Evolutionary conservation across 352 stramenopile species (phyloP).

Genomic region (Phytophthora foliorum): DNA sequence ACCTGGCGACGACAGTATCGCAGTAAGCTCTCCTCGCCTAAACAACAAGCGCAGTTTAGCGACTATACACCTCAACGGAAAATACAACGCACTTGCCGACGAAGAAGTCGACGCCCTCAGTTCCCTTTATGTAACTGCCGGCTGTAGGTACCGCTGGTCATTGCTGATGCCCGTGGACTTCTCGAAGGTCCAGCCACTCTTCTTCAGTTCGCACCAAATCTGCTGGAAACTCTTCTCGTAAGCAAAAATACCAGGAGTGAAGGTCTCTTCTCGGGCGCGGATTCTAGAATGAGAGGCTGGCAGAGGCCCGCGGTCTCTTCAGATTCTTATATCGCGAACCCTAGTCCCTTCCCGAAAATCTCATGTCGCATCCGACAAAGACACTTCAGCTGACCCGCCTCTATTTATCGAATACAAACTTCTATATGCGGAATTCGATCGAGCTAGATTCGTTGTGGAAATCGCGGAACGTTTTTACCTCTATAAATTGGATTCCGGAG

Average conservation of each 20-base stretch:
- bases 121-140: conserved; percentile 12
- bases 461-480: neutral
- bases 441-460: neutral
- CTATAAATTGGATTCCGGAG: conserved; percentile 19
- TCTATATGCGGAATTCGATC: conserved; percentile 13
- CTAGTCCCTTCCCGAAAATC: conserved; percentile 1
- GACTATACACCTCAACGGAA: no score
- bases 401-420: conserved; percentile 19
- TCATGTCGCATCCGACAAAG: conserved; percentile 13
- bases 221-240: no score
- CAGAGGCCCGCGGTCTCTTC: neutral
- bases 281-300: conserved; percentile 6
- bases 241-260: conserved; percentile 7
- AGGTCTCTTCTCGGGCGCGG: neutral
- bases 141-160: conserved; percentile 3
- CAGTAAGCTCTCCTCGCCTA: no score
- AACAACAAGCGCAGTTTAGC: no score
- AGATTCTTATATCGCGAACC: conserved; percentile 10
- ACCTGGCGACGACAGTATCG: no score
- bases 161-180: conserved; percentile 4
- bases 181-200: conserved; percentile 14
- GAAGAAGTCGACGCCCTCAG: conserved; percentile 9
- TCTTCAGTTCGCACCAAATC: conserved; percentile 11
- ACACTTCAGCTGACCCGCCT: conserved; percentile 3
- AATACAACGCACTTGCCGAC: neutral